Evolutionary conservation across 768 basidiomycete genomes (phyloP), one percentile per base, ranked within the genome.

Genomic region (Boletus subparvulus): DNA sequence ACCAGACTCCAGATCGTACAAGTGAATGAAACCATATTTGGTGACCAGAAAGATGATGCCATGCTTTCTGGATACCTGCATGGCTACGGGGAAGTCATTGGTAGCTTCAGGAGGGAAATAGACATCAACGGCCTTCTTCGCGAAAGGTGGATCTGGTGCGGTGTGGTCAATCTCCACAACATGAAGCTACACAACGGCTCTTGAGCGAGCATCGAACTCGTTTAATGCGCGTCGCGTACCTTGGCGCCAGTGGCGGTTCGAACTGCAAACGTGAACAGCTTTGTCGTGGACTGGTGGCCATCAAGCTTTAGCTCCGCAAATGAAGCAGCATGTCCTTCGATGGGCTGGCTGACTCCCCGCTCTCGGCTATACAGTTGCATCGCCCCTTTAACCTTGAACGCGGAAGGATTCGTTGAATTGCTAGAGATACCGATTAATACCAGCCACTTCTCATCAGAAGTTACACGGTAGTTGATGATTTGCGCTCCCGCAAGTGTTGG

Each of bases 101-200:
- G 87, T 89, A 7, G 97, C 97, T 72, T 99, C 97, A 2, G 95
- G 88, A 51, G 97, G 97, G 83, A 98, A 99, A 80, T 95, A 99
- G 36, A 99, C 96, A 64, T 99, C 97, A 58, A 98, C 95, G 12
- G 92, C 92, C 76, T 97, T 98, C 83, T 99, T 99, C 35, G 83
- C 82, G 78, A 97, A 99, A 8, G 88, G 89, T 17, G 95, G 90
- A 66, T 96, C 92, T 6, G 93, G 87, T 11, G 92, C 89, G 57
- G 87, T 83, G 74, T 98, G 97, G 72, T 98, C 97, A 68, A 99
- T 96, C 74, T 99, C 94, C 55, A 98, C 97, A 48, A 99, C 84
- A 75, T 99, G 97, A 46, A 99, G 88, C 97, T 98, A 64, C 6
- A 58, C 53, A 46, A 53, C 26, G 14, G 6, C 21, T 40, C 53